A percentile compares a stretch with the other conserved stretches of the same genome.
phyloP scores from a whole-genome alignment of 169 alveolate species.

The Plasmodium ovale region DNA sequence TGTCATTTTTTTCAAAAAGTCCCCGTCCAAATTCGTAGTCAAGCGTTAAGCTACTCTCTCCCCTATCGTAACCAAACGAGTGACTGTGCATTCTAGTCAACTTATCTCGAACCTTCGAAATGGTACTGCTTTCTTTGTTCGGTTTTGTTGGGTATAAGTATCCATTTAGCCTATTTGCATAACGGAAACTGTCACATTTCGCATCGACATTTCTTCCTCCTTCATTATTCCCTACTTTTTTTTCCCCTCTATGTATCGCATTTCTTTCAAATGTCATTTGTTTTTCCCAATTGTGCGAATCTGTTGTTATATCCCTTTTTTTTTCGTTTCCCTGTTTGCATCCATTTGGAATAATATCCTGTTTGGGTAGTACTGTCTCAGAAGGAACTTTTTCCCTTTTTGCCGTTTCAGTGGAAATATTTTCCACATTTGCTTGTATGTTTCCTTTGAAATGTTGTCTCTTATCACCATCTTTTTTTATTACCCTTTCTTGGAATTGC shows the following conservation, averaged over 20 bases:
- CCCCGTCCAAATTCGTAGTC: background rate
- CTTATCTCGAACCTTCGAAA: background rate
- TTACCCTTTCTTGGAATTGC: background rate
- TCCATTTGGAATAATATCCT: background rate
- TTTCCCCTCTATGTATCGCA: too few species aligned
- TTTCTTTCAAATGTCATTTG: background rate
- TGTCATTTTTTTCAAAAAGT: background rate
- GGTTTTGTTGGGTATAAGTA: too few species aligned
- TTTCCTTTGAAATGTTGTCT: background rate
- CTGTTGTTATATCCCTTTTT: background rate
- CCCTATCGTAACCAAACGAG: background rate
- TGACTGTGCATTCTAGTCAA: background rate
- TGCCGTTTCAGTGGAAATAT: background rate
- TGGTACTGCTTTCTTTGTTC: background rate
- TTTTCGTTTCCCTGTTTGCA: background rate
- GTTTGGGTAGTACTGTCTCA: background rate
- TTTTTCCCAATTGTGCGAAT: background rate
- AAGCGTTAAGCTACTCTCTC: background rate
- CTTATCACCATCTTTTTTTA: background rate
- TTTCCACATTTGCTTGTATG: background rate
- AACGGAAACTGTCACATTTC: too few species aligned
- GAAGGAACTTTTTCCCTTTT: too few species aligned
- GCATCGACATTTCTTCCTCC: background rate
- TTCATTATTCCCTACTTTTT: background rate
- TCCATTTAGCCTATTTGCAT: too few species aligned